A percentile compares a stretch with the other conserved stretches of the same genome.
Evolutionary conservation across 2,329 filamentous ascomycete species (phyloP).

Genomic region (Aspergillus spinulosporus): DNA sequence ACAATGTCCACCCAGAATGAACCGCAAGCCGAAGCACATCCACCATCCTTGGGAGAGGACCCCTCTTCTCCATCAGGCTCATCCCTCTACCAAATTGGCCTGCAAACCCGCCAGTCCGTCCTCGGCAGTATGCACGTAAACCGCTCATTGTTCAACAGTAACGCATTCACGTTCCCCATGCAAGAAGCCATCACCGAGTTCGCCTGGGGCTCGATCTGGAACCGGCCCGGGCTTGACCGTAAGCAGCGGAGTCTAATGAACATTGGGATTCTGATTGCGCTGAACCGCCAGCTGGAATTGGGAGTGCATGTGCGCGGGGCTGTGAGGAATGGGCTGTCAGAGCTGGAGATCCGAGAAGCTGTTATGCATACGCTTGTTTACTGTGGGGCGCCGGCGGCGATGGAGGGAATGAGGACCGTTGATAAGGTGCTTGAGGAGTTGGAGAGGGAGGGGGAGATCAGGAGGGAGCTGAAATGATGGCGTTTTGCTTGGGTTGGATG

Average conservation of each 20-base stretch:
- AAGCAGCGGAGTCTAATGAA: conserved; percentile 64
- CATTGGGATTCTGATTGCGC: conserved; percentile 64
- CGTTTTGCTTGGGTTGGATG: not conserved
- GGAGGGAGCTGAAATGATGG: conserved; percentile 16
- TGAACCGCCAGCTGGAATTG: conserved; percentile 61
- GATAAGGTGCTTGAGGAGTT: conserved; percentile 55
- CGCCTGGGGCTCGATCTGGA: conserved; percentile 66
- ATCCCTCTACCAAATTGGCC: conserved; percentile 58
- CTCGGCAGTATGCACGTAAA: conserved; percentile 64
- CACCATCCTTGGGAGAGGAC: not conserved
- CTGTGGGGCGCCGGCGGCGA: conserved; percentile 56
- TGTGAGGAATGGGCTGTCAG: conserved; percentile 61
- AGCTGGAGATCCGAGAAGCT: conserved; percentile 64
- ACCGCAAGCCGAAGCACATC: not conserved
- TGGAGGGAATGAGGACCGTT: conserved; percentile 56
- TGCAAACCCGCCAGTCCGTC: conserved; percentile 61
- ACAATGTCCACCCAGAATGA: not conserved
- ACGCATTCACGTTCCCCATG: conserved; percentile 48
- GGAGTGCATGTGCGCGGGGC: conserved; percentile 64
- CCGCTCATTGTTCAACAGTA: conserved; percentile 49
- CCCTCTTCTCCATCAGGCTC: not conserved
- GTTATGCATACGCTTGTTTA: conserved; percentile 53
- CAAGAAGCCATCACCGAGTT: conserved; percentile 65
- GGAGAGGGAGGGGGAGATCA: conserved; percentile 46
- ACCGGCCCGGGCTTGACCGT: conserved; percentile 60